Evolutionary conservation across 2,329 filamentous ascomycete species (phyloP).

Genomic region (Aspergillus hortae): DNA sequence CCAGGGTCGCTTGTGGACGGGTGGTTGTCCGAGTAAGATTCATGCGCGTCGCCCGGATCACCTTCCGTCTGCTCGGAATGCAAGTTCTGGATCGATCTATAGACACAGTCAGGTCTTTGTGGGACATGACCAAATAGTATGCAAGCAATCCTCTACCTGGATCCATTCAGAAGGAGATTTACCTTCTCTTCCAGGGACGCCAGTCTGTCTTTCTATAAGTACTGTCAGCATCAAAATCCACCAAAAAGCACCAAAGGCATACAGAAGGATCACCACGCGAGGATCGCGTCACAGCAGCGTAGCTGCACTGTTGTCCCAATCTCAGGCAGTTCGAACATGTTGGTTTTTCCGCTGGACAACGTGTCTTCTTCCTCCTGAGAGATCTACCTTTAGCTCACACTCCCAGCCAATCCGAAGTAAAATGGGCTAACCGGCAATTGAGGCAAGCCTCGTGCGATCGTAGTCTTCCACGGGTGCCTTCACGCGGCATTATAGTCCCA

Average conservation of each 20-base stretch:
- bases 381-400: not conserved
- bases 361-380: constrained; percentile 48
- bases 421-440: constrained; percentile 44
- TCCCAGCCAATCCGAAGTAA: not conserved
- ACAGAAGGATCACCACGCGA: constrained; percentile 46
- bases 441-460: constrained; percentile 37
- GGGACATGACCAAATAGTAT: not conserved
- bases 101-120: constrained; percentile 14
- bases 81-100: constrained; percentile 1
- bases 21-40: constrained; percentile 16
- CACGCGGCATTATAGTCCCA: constrained; percentile 25
- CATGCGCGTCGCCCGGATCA: constrained; percentile 11
- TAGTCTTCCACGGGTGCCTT: constrained; percentile 27
- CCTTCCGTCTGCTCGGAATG: constrained; percentile 9
- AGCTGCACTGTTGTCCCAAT: constrained; percentile 48
- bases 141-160: constrained; percentile 21
- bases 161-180: constrained; percentile 48
- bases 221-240: constrained; percentile 1
- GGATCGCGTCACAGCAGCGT: constrained; percentile 35
- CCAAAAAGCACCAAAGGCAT: constrained; percentile 11
- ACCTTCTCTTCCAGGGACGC: constrained; percentile 52
- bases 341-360: constrained; percentile 52
- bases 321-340: constrained; percentile 51
- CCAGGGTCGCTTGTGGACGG: constrained; percentile 17
- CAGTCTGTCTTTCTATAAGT: constrained; percentile 48